These are phyloP conservation scores for Raphanus hybrid DNA, from an alignment of 441 rosid genomes.

Conservation along the genomic window DNA sequence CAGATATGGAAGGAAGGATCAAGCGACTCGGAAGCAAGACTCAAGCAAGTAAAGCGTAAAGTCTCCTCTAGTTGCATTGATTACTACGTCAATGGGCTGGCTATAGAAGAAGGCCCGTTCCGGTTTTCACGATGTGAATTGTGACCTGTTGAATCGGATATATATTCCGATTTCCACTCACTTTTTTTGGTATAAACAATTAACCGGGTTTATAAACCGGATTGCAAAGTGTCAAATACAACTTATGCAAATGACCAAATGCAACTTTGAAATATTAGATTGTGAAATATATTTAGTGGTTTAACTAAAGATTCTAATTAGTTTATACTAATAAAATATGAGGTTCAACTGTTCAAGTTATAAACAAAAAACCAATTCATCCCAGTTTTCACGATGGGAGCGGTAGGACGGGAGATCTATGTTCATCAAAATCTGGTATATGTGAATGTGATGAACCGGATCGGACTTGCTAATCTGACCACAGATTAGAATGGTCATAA, in stretches of 20 bases:
- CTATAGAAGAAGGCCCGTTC: constrained; percentile 19
- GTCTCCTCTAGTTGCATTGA: neutral
- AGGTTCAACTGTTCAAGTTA: too few relatives aligned
- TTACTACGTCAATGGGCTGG: constrained; percentile 2
- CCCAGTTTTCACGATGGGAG: neutral
- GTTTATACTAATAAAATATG: too few relatives aligned
- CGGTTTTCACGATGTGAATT: neutral
- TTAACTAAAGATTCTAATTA: too few relatives aligned
- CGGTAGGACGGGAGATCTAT: neutral
- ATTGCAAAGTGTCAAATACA: neutral
- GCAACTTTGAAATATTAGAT: neutral
- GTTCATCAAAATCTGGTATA: neutral
- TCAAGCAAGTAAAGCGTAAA: neutral
- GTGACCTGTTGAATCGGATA: constrained; percentile 10
- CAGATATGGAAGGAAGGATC: neutral
- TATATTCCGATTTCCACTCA: neutral
- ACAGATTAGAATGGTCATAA: too few relatives aligned
- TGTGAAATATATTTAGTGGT: too few relatives aligned
- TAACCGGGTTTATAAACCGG: neutral
- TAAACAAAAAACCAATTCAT: too few relatives aligned
- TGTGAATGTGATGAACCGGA: neutral
- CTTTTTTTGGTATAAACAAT: neutral
- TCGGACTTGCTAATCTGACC: neutral
- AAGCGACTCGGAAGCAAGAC: neutral
- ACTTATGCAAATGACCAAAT: too few relatives aligned